Conservation (phyloP, 2,329 filamentous ascomycete species). For the Aotearoamyces nothofagi region DNA sequence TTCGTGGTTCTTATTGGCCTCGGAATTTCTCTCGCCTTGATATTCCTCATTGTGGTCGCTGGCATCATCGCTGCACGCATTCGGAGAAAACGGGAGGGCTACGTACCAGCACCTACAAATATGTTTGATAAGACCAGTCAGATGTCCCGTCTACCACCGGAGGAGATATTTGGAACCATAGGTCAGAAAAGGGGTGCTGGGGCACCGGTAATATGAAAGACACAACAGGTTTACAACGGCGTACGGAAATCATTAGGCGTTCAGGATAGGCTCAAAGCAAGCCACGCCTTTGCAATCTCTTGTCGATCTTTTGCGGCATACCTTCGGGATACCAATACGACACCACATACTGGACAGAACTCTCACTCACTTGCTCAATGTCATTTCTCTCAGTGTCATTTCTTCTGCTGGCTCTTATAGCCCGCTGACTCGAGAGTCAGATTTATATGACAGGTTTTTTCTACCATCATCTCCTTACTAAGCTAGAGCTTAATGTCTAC, state of each 20-base stretch:
- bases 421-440: too few species aligned
- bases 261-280: conserved; percentile 19
- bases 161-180: conserved; percentile 27
- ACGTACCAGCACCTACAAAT: conserved; percentile 58
- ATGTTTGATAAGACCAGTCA: conserved; percentile 44
- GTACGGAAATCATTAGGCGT: conserved; percentile 10
- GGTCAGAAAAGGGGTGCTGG: conserved; percentile 16
- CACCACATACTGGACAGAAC: too few species aligned
- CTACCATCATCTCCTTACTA: too few species aligned
- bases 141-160: conserved; percentile 43
- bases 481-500: too few species aligned
- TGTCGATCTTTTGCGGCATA: too few species aligned
- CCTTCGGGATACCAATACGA: too few species aligned
- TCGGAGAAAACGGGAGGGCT: conserved; percentile 65
- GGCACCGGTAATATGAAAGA: conserved; percentile 15
- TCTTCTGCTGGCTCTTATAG: too few species aligned
- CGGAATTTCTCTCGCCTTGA: conserved; percentile 61
- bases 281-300: too few species aligned
- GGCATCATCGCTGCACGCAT: conserved; percentile 64
- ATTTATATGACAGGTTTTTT: too few species aligned
- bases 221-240: background rate
- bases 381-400: too few species aligned
- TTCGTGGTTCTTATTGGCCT: conserved; percentile 71
- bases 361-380: too few species aligned
- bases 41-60: conserved; percentile 61